These are phyloP conservation scores for Torulaspora delbrueckii DNA, from an alignment of 805 yeast genomes.

Conservation along the genomic window DNA sequence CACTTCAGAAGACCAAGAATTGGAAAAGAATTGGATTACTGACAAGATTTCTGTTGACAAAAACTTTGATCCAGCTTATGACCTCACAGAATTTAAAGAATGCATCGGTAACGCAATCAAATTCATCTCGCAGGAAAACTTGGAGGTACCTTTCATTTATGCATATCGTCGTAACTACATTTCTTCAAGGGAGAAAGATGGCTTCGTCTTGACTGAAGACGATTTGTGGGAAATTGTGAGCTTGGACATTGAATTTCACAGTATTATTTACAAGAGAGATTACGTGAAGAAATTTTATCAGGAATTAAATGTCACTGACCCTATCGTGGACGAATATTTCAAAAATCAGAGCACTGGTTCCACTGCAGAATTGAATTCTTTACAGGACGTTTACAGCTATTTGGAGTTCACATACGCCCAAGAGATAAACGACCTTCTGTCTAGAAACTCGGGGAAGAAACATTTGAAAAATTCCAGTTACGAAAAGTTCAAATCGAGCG, in stretches of 20 bases:
- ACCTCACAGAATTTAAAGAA: conserved; percentile 51
- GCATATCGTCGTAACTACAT: conserved; percentile 89
- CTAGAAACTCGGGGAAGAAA: conserved; percentile 39
- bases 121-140: conserved; percentile 67
- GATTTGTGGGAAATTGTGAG: conserved; percentile 90
- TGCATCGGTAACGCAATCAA: conserved; percentile 69
- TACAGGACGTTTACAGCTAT: conserved; percentile 81
- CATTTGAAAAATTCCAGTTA: conserved; percentile 58
- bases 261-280: conserved; percentile 68
- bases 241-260: conserved; percentile 83
- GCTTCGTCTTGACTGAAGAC: conserved; percentile 57
- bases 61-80: conserved; percentile 35
- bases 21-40: conserved; percentile 80
- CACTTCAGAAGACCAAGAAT: conserved; percentile 58
- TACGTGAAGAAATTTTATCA: conserved; percentile 54
- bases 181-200: conserved; percentile 41
- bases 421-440: conserved; percentile 37
- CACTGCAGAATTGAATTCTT: conserved; percentile 56
- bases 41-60: conserved; percentile 58
- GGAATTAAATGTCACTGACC: conserved; percentile 53
- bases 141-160: conserved; percentile 94
- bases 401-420: conserved; percentile 61
- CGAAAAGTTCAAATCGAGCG: conserved; percentile 63
- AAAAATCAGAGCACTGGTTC: conserved; percentile 46
- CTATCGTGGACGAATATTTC: conserved; percentile 51